phyloP scores from a whole-genome alignment of 768 basidiomycete genomes.

The Austroboletus eburneus region DNA sequence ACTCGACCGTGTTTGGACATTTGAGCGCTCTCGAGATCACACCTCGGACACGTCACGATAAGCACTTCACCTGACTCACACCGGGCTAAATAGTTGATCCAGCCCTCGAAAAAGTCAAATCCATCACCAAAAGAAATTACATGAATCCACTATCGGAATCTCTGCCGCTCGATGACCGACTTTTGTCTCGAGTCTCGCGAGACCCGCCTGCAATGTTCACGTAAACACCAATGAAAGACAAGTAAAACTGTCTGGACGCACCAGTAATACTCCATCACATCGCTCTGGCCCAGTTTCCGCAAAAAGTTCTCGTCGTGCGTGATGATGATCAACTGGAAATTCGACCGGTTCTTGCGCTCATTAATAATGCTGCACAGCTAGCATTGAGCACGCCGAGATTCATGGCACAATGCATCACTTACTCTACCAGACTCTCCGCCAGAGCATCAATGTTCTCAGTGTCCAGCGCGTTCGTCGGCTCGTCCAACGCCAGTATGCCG shows the following conservation, averaged over 20 bases:
- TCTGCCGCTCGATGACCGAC: constrained; percentile 69
- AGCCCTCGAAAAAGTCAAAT: constrained; percentile 11
- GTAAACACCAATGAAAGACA: too few species aligned
- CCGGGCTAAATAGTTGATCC: constrained; percentile 7
- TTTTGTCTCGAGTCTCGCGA: constrained; percentile 68
- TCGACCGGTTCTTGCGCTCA: constrained; percentile 81
- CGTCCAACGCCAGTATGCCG: constrained; percentile 95
- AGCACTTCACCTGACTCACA: constrained; percentile 7
- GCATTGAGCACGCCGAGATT: not conserved
- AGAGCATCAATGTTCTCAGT: constrained; percentile 94
- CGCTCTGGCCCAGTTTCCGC: constrained; percentile 79
- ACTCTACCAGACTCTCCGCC: constrained; percentile 90
- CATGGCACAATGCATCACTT: constrained; percentile 29
- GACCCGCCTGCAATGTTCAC: constrained; percentile 76
- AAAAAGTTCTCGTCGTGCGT: constrained; percentile 98
- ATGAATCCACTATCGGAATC: constrained; percentile 48
- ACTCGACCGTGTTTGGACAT: constrained; percentile 1
- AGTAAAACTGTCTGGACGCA: too few species aligned
- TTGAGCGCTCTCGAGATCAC: constrained; percentile 11
- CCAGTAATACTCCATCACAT: constrained; percentile 97
- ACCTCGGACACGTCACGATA: constrained; percentile 11
- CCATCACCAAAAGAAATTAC: not conserved
- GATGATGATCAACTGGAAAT: constrained; percentile 96
- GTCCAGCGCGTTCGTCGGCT: constrained; percentile 97
- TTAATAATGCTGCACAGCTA: constrained; percentile 72